Evolutionary conservation across 2,329 filamentous ascomycete species (phyloP).

Genomic region (Botrytis medusae): DNA sequence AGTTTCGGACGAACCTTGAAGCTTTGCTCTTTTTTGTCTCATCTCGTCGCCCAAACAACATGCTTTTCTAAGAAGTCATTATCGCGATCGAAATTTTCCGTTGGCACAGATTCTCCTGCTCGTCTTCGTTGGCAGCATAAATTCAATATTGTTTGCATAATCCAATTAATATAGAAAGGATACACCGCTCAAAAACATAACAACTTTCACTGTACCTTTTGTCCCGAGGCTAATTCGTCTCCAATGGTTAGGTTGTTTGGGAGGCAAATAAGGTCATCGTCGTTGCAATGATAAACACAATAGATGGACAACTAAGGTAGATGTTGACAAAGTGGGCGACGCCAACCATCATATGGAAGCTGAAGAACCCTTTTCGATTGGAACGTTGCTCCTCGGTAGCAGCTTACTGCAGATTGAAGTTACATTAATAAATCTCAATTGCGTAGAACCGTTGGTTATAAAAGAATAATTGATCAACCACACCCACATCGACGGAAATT

Average conservation of each 20-base stretch:
- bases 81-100: neutral
- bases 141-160: constrained; percentile 19
- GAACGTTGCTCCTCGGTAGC: constrained; percentile 19
- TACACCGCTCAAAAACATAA: constrained; percentile 5
- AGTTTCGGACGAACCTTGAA: constrained; percentile 18
- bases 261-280: constrained; percentile 8
- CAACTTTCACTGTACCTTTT: constrained; percentile 3
- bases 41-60: constrained; percentile 1
- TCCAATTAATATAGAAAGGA: constrained; percentile 6
- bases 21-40: constrained; percentile 1
- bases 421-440: constrained; percentile 7
- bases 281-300: constrained; percentile 1
- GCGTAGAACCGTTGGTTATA: constrained; percentile 12
- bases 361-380: constrained; percentile 19
- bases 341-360: constrained; percentile 22
- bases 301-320: constrained; percentile 18
- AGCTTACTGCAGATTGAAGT: constrained; percentile 19
- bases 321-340: constrained; percentile 17
- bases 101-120: constrained; percentile 5
- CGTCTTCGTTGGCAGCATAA: constrained; percentile 10
- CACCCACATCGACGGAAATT: constrained; percentile 8
- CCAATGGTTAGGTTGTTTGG: constrained; percentile 3
- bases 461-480: constrained; percentile 7
- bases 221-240: neutral
- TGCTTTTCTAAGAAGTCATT: constrained; percentile 8